Evolutionary conservation across 1,284 basidiomycete species (phyloP), one percentile per base, ranked within the genome.

Genomic region (Trametes versicolor): DNA sequence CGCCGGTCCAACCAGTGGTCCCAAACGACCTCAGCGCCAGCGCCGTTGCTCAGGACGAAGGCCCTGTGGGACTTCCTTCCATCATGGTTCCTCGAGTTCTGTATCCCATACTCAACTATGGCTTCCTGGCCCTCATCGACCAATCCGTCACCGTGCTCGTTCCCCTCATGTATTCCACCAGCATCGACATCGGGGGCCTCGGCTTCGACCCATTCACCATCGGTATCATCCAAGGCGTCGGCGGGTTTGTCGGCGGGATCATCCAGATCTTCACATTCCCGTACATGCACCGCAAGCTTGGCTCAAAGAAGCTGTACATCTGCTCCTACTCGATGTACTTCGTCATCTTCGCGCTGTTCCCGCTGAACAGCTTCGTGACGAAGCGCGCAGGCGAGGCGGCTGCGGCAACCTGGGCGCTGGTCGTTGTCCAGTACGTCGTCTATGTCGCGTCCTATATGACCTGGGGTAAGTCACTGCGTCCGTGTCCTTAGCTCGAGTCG

Each of bases 91-190:
- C 74, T 9, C 82, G 78, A 4, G 87, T 92, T 15, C 74, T 89
- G 53, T 75, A 87, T 62, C 83, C 89, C 1, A 83, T 85, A 5
- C 75, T 78, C 39, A 91, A 90, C 71, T 92, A 90, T 72, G 87
- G 41, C 78, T 91, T 25, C 83, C 83, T n/a, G 78, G 91, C 39
- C 77, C 89, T 54, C 87, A 90, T 58, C 86, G 91, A 61, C 74
- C 85, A 17, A 80, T 83, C 70, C 80, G 84, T 60, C 34, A 48
- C 60, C 27, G 84, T 85, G 9, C 80, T 92, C 27, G 80, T 86
- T 12, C 90, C 90, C 5, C 74, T 92, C 49, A 90, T 89, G 74
- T 81, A 86, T 61, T 83, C 88, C 10, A 88, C 88, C 4, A 87
- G 89, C 23, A 78, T 87, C 48, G 77, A 79, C 47, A 77, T 85